A percentile compares a stretch with the other conserved stretches of the same genome.
These are phyloP conservation scores for Thraustotheca clavata DNA, from an alignment of 352 stramenopile species.

Conservation along the genomic window DNA sequence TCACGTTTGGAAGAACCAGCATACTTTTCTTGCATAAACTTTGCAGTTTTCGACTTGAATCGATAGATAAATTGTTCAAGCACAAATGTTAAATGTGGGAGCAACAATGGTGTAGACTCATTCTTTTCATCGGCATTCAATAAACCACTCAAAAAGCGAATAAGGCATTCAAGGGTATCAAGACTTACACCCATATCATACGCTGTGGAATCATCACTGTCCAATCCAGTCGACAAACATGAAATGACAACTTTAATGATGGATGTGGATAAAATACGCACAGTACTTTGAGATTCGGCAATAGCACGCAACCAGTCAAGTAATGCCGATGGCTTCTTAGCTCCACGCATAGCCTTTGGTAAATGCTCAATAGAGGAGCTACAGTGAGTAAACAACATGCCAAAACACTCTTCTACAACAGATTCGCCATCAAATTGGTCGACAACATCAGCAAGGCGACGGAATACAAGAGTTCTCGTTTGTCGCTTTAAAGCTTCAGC, in stretches of 20 bases:
- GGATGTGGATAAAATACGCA: slow-evolving; percentile 30
- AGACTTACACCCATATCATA: slow-evolving; percentile 23
- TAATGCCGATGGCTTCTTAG: slow-evolving; percentile 63
- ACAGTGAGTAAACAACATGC: slow-evolving; percentile 34
- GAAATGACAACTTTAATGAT: slow-evolving; percentile 47
- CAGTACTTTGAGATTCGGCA: slow-evolving; percentile 34
- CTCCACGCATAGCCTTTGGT: slow-evolving; percentile 58
- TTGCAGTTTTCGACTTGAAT: slow-evolving; percentile 71
- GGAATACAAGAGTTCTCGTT: slow-evolving; percentile 70
- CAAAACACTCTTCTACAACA: slow-evolving; percentile 52
- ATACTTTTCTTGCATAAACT: slow-evolving; percentile 64
- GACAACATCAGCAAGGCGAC: slow-evolving; percentile 59
- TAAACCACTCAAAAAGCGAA: slow-evolving; percentile 71
- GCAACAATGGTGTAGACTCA: slow-evolving; percentile 26
- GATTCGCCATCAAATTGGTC: slow-evolving; percentile 67
- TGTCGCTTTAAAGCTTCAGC: slow-evolving; percentile 36
- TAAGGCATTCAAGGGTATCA: slow-evolving; percentile 54
- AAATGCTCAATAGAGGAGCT: slow-evolving; percentile 57
- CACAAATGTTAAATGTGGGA: slow-evolving; percentile 71
- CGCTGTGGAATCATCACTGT: slow-evolving; percentile 24
- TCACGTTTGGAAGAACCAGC: slow-evolving; percentile 75
- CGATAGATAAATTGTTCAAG: slow-evolving; percentile 69
- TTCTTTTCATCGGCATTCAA: slow-evolving; percentile 63
- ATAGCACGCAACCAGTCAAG: slow-evolving; percentile 65
- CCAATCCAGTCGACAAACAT: slow-evolving; percentile 53